Conservation (phyloP, 306 rosid genomes). For the Argentina anserina region DNA sequence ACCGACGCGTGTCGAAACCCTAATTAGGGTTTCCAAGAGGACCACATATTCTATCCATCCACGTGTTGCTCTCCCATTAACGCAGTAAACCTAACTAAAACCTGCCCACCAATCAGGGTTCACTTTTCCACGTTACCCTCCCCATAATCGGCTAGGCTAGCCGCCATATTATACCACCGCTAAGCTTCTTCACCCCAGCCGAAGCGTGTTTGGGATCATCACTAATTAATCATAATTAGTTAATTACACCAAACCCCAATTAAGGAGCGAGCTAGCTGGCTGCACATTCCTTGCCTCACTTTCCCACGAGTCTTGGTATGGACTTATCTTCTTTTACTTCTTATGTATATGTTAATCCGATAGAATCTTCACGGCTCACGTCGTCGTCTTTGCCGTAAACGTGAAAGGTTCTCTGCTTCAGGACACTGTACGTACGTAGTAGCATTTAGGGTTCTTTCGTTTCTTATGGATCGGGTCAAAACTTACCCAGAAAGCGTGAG, state of each 20-base stretch:
- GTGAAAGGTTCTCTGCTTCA: background rate
- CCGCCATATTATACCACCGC: slow-evolving; percentile 34
- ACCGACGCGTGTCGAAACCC: slow-evolving; percentile 70
- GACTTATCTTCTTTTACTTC: slow-evolving; percentile 10
- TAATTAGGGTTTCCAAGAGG: slow-evolving; percentile 21
- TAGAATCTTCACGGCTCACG: background rate
- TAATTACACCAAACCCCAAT: background rate
- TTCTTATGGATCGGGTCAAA: background rate
- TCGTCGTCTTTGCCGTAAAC: background rate
- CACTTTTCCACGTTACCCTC: background rate
- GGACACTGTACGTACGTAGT: background rate
- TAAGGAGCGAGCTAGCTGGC: background rate
- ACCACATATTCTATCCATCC: slow-evolving; percentile 52
- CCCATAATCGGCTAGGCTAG: slow-evolving; percentile 22
- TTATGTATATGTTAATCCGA: background rate
- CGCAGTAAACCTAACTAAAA: background rate
- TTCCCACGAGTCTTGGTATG: background rate
- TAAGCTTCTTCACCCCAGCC: background rate
- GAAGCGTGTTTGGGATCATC: background rate
- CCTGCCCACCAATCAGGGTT: slow-evolving; percentile 30
- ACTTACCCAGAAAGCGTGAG: background rate
- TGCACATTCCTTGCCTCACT: background rate
- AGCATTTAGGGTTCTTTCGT: background rate
- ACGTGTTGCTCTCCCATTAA: slow-evolving; percentile 34
- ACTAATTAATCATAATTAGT: background rate